Evolutionary conservation across 2,329 filamentous ascomycete genomes (phyloP).

Genomic region (Rasamsonia emersonii): DNA sequence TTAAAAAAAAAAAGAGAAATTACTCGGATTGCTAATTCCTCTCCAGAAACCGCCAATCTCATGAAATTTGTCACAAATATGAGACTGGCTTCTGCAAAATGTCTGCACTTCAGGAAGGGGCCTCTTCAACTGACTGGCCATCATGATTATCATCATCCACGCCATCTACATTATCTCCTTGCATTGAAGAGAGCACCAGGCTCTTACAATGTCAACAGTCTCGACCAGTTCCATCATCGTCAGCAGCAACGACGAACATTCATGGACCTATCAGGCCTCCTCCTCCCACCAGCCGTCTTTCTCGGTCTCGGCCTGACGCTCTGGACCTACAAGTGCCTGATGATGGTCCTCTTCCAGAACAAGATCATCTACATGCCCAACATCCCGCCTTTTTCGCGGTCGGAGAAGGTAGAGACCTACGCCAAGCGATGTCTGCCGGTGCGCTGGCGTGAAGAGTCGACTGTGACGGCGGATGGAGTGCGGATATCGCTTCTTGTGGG

Average conservation of each 20-base stretch:
- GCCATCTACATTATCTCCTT: background rate
- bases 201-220: background rate
- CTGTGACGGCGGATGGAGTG: slow-evolving; percentile 56
- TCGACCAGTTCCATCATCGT: background rate
- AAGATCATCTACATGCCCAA: slow-evolving; percentile 76
- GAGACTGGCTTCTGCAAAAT: no score
- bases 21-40: no score
- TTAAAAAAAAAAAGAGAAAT: no score
- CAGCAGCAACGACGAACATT: background rate
- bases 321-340: slow-evolving; percentile 57
- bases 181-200: background rate
- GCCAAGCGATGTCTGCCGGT: slow-evolving; percentile 50
- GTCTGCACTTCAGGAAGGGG: no score
- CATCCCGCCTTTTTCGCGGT: slow-evolving; percentile 60
- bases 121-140: background rate
- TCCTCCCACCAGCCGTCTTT: slow-evolving; percentile 62
- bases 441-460: slow-evolving; percentile 57
- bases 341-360: slow-evolving; percentile 71
- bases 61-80: no score
- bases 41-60: no score
- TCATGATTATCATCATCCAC: background rate
- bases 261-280: slow-evolving; percentile 4
- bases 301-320: slow-evolving; percentile 55
- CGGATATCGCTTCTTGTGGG: slow-evolving; percentile 47
- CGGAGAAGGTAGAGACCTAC: slow-evolving; percentile 60